phyloP scores from a whole-genome alignment of 345 rosid genomes.

The Turnera subulata region DNA sequence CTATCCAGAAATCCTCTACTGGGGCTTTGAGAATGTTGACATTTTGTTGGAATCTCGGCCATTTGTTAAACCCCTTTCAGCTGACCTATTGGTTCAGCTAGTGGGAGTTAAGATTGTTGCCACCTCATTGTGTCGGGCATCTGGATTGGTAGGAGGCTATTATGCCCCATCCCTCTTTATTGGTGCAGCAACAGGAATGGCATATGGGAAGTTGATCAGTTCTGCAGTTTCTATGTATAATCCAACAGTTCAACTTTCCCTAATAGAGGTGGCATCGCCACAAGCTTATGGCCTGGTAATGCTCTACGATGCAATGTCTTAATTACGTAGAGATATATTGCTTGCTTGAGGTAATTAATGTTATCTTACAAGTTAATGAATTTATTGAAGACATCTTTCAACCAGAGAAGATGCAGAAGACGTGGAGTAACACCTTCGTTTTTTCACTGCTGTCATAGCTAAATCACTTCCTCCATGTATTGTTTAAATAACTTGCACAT shows the following conservation, averaged over 20 bases:
- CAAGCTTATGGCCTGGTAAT: conserved; percentile 97
- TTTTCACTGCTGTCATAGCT: no score
- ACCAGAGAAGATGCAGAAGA: no score
- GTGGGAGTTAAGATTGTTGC: conserved; percentile 78
- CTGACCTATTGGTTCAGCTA: conserved; percentile 72
- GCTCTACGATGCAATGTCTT: no score
- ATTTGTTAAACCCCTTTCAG: conserved; percentile 67
- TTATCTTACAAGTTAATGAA: neutral
- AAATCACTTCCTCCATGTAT: no score
- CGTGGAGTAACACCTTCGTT: no score
- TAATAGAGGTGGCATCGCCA: conserved; percentile 88
- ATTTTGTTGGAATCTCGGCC: conserved; percentile 83
- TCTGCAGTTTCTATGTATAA: conserved; percentile 51
- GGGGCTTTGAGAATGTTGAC: conserved; percentile 96
- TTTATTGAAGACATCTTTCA: neutral
- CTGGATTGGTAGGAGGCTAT: conserved; percentile 89
- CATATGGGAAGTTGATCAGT: conserved; percentile 79
- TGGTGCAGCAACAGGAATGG: conserved; percentile 96
- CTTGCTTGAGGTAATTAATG: no score
- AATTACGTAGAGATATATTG: no score
- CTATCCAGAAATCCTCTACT: conserved; percentile 86
- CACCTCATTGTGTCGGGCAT: conserved; percentile 87
- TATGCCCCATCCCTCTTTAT: conserved; percentile 96
- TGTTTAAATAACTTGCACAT: no score
- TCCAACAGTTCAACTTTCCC: conserved; percentile 48